A percentile compares a stretch with the other conserved stretches of the same genome.
These are phyloP conservation scores for Choiromyces venosus DNA, from an alignment of 495 filamentous ascomycete species.

Conservation along the genomic window DNA sequence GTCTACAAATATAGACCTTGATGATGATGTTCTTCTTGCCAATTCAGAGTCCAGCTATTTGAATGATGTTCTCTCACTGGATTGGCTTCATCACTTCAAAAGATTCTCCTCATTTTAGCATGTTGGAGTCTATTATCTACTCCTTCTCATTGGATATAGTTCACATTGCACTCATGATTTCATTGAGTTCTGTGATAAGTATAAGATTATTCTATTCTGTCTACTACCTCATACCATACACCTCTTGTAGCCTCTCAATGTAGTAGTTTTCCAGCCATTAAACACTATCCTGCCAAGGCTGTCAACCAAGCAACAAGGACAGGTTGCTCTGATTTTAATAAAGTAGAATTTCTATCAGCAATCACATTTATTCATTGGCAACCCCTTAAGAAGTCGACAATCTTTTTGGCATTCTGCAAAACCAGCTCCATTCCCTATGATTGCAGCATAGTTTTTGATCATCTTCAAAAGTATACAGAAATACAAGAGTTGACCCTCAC, in stretches of 20 bases:
- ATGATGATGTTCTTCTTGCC: not conserved
- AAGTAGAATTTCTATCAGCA: no score
- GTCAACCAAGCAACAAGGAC: not conserved
- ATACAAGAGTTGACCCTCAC: no score
- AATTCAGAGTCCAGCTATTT: not conserved
- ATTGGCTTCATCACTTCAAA: not conserved
- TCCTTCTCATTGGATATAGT: slow-evolving; percentile 24
- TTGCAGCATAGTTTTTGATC: no score
- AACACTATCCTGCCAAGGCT: slow-evolving; percentile 26
- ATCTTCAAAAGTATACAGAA: no score
- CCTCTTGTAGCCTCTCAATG: slow-evolving; percentile 30
- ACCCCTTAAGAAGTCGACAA: no score
- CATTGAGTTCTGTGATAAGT: slow-evolving; percentile 11
- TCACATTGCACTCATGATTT: slow-evolving; percentile 22
- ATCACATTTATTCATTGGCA: no score
- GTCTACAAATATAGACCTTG: not conserved
- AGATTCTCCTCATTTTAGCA: no score
- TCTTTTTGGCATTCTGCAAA: no score
- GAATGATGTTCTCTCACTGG: not conserved
- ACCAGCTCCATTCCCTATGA: no score
- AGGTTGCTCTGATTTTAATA: no score
- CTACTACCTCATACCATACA: slow-evolving; percentile 27
- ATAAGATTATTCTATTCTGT: slow-evolving; percentile 27
- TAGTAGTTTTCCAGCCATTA: slow-evolving; percentile 20
- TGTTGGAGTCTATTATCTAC: not conserved